phyloP scores from a whole-genome alignment of 805 yeast species.

The Candida sanyiensis region DNA sequence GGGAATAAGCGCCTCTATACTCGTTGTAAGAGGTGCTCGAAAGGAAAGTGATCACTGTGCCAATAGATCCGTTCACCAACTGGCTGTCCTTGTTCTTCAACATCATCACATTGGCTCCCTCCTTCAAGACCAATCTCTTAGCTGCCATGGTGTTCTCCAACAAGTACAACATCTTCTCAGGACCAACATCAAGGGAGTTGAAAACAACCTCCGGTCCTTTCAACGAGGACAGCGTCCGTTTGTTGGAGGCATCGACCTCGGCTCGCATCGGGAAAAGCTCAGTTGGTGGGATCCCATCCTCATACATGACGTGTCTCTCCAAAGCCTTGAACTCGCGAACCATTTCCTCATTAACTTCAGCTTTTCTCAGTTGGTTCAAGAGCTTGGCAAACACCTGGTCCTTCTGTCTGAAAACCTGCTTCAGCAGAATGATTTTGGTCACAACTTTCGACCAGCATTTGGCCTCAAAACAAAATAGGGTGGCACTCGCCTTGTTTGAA shows the following conservation, averaged over 20 bases:
- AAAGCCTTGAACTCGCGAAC: constrained; percentile 43
- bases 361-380: constrained; percentile 76
- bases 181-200: constrained; percentile 39
- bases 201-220: constrained; percentile 42
- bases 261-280: constrained; percentile 80
- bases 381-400: constrained; percentile 70
- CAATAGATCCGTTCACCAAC: constrained; percentile 89
- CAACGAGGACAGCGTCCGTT: constrained; percentile 41
- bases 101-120: constrained; percentile 93
- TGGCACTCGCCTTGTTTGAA: constrained; percentile 30
- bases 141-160: constrained; percentile 72
- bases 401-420: constrained; percentile 87
- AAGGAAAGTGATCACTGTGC: constrained; percentile 49
- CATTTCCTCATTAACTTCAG: constrained; percentile 49
- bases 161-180: constrained; percentile 19
- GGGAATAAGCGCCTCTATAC: constrained; percentile 12
- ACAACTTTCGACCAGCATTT: constrained; percentile 62
- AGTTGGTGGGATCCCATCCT: constrained; percentile 82
- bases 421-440: constrained; percentile 59
- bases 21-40: constrained; percentile 23
- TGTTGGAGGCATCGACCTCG: constrained; percentile 80
- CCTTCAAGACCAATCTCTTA: constrained; percentile 54
- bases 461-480: constrained; percentile 69
- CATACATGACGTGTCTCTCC: constrained; percentile 50
- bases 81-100: constrained; percentile 70